These are phyloP conservation scores for Fraxinus floribunda DNA, from an alignment of 305 asterid species.

Conservation along the genomic window DNA sequence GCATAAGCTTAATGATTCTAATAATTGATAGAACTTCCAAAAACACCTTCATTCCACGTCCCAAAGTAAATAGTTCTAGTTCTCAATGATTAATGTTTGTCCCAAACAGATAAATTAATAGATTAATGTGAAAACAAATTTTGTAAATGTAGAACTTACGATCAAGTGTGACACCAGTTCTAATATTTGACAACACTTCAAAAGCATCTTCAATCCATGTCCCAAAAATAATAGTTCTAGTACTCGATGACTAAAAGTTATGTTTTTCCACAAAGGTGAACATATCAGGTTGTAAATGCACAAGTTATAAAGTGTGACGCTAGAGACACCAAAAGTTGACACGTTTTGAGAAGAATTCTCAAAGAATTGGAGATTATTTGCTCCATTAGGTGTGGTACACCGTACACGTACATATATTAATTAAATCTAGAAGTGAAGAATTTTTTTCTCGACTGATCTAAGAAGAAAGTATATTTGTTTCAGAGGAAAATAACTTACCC, in stretches of 20 bases:
- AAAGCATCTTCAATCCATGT: not conserved
- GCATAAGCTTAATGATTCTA: not conserved
- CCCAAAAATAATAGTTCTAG: not conserved
- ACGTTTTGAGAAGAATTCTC: not conserved
- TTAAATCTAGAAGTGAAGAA: not conserved
- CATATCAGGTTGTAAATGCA: not conserved
- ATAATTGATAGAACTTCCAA: not conserved
- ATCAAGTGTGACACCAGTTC: not conserved
- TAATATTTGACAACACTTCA: not conserved
- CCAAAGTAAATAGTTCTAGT: not conserved
- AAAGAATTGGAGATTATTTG: not conserved
- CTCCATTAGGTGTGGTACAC: not conserved
- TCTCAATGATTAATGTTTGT: not conserved
- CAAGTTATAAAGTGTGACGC: not conserved
- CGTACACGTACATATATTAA: not conserved
- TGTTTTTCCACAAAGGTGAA: not conserved
- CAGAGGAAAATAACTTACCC: not conserved
- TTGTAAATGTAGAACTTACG: not conserved
- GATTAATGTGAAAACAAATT: not conserved
- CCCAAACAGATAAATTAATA: not conserved
- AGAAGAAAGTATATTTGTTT: not conserved
- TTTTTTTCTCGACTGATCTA: not conserved
- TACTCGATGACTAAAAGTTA: not conserved
- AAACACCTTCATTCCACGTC: not conserved
- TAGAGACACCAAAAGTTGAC: not conserved